These are phyloP conservation scores for Pythium volutum DNA, from an alignment of 352 stramenopile species.

Conservation along the genomic window DNA sequence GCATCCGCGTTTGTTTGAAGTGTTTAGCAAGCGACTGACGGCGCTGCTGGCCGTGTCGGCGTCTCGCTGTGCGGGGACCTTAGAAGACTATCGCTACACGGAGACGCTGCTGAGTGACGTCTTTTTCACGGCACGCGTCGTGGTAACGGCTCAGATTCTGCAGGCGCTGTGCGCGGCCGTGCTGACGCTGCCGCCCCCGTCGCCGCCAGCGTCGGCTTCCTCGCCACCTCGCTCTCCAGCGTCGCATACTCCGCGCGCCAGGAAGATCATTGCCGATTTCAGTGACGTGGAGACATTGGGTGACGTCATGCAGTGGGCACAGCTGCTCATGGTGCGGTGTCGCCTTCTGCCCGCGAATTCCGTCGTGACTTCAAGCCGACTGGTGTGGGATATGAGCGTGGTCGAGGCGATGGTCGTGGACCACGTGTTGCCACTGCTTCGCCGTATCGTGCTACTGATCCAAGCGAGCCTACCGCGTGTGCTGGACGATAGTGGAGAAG, in stretches of 20 bases:
- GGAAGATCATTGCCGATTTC: conserved; percentile 32
- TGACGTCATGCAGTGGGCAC: conserved; percentile 54
- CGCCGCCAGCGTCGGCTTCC: not conserved
- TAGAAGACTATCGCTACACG: conserved; percentile 27
- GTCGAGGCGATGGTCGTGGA: conserved; percentile 45
- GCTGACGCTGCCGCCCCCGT: not conserved
- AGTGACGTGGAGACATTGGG: conserved; percentile 51
- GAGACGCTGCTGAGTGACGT: conserved; percentile 49
- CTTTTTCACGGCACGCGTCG: conserved; percentile 51
- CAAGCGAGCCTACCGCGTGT: conserved; percentile 43
- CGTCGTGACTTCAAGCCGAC: conserved; percentile 1
- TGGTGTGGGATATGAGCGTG: conserved; percentile 22
- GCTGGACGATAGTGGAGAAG: conserved; percentile 5
- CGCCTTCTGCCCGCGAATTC: conserved; percentile 22
- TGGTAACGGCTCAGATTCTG: conserved; percentile 59
- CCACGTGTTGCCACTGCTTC: conserved; percentile 51
- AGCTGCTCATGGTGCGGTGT: conserved; percentile 43
- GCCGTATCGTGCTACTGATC: conserved; percentile 60
- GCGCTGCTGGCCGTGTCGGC: conserved; percentile 14
- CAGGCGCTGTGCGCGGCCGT: conserved; percentile 40
- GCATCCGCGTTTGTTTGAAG: conserved; percentile 46
- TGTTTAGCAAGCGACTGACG: conserved; percentile 52
- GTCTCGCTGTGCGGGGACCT: conserved; percentile 5
- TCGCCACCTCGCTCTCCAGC: conserved; percentile 12
- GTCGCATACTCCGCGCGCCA: conserved; percentile 6